Conservation (phyloP, 257 asterid genomes). For the Gentiana macrophylla region DNA sequence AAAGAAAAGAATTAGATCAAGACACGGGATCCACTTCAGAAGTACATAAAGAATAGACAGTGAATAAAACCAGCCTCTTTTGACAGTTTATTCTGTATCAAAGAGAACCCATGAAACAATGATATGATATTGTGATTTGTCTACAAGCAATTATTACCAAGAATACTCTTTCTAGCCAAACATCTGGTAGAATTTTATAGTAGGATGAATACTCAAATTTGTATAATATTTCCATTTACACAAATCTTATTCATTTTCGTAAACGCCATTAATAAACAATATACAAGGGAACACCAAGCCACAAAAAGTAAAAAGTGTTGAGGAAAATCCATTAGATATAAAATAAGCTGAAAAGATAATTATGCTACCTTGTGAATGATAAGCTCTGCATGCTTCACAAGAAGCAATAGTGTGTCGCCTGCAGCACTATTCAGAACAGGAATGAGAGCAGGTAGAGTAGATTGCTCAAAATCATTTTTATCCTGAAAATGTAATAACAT, state of each 20-base stretch:
- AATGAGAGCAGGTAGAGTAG: slow-evolving; percentile 94
- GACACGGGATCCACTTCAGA: too few relatives aligned
- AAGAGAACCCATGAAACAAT: too few relatives aligned
- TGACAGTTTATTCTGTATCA: too few relatives aligned
- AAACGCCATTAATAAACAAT: background rate
- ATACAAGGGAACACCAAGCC: background rate
- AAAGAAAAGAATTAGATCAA: too few relatives aligned
- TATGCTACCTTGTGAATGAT: slow-evolving; percentile 73
- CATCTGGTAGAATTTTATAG: background rate
- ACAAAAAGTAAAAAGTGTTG: background rate
- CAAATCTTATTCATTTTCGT: too few relatives aligned
- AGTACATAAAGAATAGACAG: too few relatives aligned
- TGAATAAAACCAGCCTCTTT: too few relatives aligned
- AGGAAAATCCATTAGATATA: background rate
- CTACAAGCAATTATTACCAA: background rate
- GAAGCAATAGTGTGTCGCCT: slow-evolving; percentile 90
- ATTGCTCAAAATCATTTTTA: slow-evolving; percentile 83
- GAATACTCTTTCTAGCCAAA: background rate
- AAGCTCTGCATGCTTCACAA: slow-evolving; percentile 93
- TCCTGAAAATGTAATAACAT: slow-evolving; percentile 39
- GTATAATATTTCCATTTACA: background rate
- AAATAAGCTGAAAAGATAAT: slow-evolving; percentile 2
- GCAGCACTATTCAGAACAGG: slow-evolving; percentile 90
- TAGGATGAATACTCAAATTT: background rate
- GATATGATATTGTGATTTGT: too few relatives aligned